Conservation (phyloP, 306 rosid species). For the Fragaria nilgerrensis region DNA sequence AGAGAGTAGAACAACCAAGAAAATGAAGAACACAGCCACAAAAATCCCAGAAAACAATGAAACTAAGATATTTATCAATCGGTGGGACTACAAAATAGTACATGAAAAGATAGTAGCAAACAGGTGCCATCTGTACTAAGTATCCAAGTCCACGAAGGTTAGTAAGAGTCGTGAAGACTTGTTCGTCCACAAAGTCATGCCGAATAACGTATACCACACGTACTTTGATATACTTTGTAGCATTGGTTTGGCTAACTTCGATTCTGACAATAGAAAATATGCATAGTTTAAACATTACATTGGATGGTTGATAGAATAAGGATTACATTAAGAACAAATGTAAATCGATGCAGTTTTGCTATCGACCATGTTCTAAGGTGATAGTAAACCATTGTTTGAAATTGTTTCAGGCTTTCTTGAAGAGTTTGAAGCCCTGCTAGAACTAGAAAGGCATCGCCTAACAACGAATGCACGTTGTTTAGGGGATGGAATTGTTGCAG, state of each 20-base stretch:
- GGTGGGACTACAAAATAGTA: no score
- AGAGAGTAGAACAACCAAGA: no score
- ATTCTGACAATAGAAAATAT: not conserved
- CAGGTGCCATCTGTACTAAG: no score
- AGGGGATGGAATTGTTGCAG: constrained; percentile 54
- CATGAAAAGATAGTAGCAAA: no score
- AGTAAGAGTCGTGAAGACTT: not conserved
- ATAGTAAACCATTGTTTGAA: constrained; percentile 46
- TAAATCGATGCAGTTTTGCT: not conserved
- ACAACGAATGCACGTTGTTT: constrained; percentile 62
- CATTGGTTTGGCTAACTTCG: not conserved
- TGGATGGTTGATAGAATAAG: not conserved
- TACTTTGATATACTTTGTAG: not conserved
- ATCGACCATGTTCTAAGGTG: no score
- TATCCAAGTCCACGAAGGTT: no score
- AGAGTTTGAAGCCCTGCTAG: constrained; percentile 58
- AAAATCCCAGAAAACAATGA: no score
- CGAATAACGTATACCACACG: not conserved
- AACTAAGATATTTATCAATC: no score
- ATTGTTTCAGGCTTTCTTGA: constrained; percentile 58
- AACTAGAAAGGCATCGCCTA: constrained; percentile 67
- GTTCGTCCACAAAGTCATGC: not conserved
- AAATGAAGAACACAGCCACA: no score
- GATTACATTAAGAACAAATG: not conserved
- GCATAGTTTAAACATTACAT: not conserved